Base-by-base conservation (phyloP, 179 eudicot genomes). In the Heliamphora pulchella region DNA sequence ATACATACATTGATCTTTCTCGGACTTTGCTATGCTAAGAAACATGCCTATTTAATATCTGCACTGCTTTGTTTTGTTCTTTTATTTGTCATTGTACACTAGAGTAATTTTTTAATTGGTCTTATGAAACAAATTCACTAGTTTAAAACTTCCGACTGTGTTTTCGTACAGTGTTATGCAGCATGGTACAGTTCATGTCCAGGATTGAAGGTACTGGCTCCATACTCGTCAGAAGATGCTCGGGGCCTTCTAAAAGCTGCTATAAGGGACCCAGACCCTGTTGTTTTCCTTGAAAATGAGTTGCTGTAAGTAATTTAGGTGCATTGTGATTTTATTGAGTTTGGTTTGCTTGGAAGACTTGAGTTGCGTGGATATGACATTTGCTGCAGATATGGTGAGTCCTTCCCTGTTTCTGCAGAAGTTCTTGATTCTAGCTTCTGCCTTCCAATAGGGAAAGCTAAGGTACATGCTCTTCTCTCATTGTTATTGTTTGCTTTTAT, bases 201-300 rank as follows among this genome's bases (percentile, higher is more conserved):
- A 22, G 99, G 99, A 62, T 79, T 96, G 82, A 96, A 96, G 86
- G 99, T 96, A 54, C 85, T 96, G 47, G 47, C 82, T 61, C 98
- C 98, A 5, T 94, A 93, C 88, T 91, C 98, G 43, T 82, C 98
- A 43, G 97, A 93, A 82, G 99, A 96, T 87, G 98, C 98, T 44
- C 91, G 99, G 41, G 99, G 99, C 71, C 87, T 96, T 74, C 90
- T 96, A 39, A 96, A 96, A 87, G 97, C 99, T 85, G 99, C 99
- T 65, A 96, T 96, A 69, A 96, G 98, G 84, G 98, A 95, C 84
- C 97, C 97, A 17, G 97, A 95, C 75, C 98, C 98, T 51, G 97
- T 93, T 83, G 92, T 94, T 68, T 91, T 94, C 78, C 94, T 94
- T 55, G 98, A 94, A 84, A 93, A 94, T 70, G 98, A 96, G 89